Evolutionary conservation across 805 yeast species (phyloP), one percentile per base, ranked within the genome.

Genomic region (Brettanomyces anomalus): DNA sequence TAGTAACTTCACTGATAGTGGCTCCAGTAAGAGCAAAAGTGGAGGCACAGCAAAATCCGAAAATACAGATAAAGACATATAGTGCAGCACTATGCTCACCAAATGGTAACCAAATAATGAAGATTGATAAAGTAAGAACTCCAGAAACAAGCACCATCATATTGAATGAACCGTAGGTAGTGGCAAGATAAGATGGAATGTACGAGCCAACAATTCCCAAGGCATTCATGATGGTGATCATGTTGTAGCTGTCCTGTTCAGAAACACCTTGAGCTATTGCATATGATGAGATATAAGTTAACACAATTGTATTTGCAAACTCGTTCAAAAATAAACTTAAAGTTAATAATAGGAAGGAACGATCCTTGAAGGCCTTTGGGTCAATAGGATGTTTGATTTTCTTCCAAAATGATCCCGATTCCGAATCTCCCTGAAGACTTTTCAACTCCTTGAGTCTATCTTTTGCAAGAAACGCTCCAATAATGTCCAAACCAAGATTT

Each of bases 91-190:
- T 47, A 37, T 39, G 31, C 15, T 57, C 55, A 11, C 55, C 50
- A 44, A 75, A 74, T 2, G 88, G 87, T 20, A 80, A 57, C 86
- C 86, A 80, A 20, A 81, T 51, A 0, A 65, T 67, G 40, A 80
- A 65, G 4, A 75, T 67, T n/a, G 73, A 56, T 2, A 79, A 14
- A 0, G 67, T 54, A 46, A 75, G 66, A 56, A 65, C 8, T 68
- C 73, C 33, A 62, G 54, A 75, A 70, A 74, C 42, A 58, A 40
- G 60, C 3, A 69, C 59, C 55, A 74, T 69, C 7, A 75, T 65
- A 52, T 79, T 78, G 53, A 73, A 76, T 16, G 79, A 59, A 4
- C 84, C 83, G 14, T 71, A 44, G 34, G 49, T 35, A 44, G 62
- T 67, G 3, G 64, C 59, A 8, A 61, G 36, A 8, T 51, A 44